These are phyloP conservation scores for Anisodus acutangulus DNA, from an alignment of 257 asterid species.

Conservation along the genomic window DNA sequence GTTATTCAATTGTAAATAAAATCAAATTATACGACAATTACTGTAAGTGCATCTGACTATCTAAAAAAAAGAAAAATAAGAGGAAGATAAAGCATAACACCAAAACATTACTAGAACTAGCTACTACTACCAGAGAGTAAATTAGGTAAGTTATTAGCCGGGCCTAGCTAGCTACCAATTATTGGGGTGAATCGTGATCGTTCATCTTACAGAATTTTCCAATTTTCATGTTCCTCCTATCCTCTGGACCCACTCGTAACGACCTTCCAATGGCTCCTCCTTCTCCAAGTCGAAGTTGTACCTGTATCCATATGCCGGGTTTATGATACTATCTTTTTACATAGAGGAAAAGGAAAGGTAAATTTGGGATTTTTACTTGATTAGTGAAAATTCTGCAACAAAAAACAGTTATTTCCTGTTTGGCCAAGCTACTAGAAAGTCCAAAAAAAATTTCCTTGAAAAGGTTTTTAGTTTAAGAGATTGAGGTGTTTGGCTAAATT, in stretches of 20 bases:
- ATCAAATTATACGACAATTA: neutral
- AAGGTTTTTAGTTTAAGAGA: too few relatives aligned
- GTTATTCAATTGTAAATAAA: too few relatives aligned
- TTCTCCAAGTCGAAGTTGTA: slow-evolving; percentile 44
- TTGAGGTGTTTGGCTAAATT: too few relatives aligned
- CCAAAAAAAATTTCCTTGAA: too few relatives aligned
- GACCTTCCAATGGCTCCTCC: slow-evolving; percentile 46
- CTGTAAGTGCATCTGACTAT: neutral
- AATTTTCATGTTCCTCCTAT: neutral
- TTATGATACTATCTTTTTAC: neutral
- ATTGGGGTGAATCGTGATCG: neutral
- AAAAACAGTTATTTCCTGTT: neutral
- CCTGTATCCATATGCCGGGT: neutral
- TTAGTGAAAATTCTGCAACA: neutral
- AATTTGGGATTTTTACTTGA: neutral
- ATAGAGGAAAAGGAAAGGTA: neutral
- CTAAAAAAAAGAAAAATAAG: neutral
- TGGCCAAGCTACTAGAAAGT: too few relatives aligned
- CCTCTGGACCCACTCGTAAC: slow-evolving; percentile 36
- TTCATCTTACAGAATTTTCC: neutral
- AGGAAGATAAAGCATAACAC: neutral
- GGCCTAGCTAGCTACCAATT: neutral
- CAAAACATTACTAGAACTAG: neutral
- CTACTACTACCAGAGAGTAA: neutral
- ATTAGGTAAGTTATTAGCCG: neutral